A percentile compares a stretch with the other conserved stretches of the same genome.
Conservation (phyloP, 345 rosid species). For the Eucalyptus regnans region DNA sequence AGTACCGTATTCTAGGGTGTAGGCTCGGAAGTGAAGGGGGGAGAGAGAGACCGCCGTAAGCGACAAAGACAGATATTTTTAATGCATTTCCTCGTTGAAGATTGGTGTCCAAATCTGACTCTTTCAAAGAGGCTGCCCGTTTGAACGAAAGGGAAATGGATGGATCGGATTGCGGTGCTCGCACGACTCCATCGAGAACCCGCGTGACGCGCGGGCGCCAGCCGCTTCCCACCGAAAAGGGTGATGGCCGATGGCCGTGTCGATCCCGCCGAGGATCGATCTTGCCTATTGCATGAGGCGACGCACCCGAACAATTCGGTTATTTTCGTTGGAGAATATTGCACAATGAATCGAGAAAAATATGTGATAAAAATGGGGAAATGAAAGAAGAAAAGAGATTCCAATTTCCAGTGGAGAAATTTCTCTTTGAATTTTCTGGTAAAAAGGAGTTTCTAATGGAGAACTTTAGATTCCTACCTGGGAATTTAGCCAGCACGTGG, state of each 20-base stretch:
- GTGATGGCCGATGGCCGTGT: not conserved
- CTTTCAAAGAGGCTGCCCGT: not conserved
- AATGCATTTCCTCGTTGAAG: not conserved
- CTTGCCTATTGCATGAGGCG: not conserved
- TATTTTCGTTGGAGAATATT: not conserved
- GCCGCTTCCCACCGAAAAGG: not conserved
- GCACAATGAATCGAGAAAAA: not conserved
- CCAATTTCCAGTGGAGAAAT: not conserved
- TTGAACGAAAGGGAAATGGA: not conserved
- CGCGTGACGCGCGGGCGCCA: not conserved
- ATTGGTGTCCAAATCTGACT: no score
- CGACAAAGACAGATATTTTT: not conserved
- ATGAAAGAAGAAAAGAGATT: not conserved
- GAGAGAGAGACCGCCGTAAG: not conserved
- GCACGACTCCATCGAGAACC: not conserved
- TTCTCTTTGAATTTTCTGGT: not conserved
- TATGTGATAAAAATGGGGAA: not conserved
- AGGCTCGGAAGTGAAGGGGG: not conserved
- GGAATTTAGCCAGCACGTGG: not conserved
- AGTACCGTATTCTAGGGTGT: not conserved
- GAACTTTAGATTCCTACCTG: not conserved
- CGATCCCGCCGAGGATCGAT: not conserved
- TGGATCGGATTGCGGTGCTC: not conserved
- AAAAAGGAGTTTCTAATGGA: not conserved
- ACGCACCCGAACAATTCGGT: not conserved